Percentiles rank a stretch among this genome's conserved stretches.
Evolutionary conservation across 192 early-diverging fungal species (phyloP).

Genomic region (Umbelopsis ramanniana): DNA sequence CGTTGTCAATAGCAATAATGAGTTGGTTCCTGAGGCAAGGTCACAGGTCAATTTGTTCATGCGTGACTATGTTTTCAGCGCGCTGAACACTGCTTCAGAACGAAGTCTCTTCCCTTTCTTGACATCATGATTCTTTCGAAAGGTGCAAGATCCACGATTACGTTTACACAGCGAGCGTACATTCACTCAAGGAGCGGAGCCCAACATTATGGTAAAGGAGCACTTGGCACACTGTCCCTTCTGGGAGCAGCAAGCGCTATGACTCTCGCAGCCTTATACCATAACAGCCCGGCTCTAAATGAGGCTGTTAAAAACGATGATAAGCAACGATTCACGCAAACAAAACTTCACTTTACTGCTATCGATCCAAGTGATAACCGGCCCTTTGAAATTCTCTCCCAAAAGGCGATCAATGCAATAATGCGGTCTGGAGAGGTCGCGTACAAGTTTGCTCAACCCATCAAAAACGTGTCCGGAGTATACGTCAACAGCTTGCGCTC

Average conservation of each 20-base stretch:
- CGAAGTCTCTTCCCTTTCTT: no score
- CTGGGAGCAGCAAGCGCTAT: constrained; percentile 10
- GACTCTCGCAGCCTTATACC: not conserved
- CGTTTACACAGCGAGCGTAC: not conserved
- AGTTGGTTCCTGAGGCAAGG: not conserved
- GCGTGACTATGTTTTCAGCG: not conserved
- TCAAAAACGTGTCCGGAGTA: constrained; percentile 44
- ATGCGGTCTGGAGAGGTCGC: constrained; percentile 28
- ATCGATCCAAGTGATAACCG: constrained; percentile 12
- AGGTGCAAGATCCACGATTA: not conserved
- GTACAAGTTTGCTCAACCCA: constrained; percentile 22
- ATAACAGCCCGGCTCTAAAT: constrained; percentile 2
- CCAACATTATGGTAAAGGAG: no score
- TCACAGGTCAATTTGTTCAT: not conserved
- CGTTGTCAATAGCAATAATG: no score
- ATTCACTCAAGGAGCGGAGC: not conserved
- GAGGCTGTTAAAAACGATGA: constrained; percentile 1
- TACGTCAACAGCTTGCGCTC: constrained; percentile 52
- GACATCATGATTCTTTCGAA: not conserved
- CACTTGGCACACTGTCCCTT: not conserved
- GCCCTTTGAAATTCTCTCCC: constrained; percentile 27
- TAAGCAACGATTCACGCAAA: not conserved
- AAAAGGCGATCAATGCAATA: constrained; percentile 26
- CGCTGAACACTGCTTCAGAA: no score
- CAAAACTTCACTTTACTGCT: not conserved